Base-by-base conservation (phyloP, 371 early-diverging fungal genomes). In the Chytridium lagenaria region DNA sequence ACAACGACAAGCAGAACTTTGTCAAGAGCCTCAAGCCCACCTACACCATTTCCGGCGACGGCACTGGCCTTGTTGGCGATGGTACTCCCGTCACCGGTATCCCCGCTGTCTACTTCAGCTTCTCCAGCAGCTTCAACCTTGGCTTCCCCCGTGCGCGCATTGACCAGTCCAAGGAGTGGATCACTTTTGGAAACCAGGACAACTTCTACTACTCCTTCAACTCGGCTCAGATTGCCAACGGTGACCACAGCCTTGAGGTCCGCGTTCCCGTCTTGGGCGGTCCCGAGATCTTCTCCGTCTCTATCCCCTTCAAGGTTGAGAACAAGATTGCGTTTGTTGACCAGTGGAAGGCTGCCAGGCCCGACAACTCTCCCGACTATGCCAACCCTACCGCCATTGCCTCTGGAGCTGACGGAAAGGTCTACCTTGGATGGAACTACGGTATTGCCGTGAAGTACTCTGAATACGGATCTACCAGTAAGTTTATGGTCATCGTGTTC, bases 1-100 rank as follows among this genome's bases (percentile, higher is more conserved):
- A 61, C 61, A 61, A 61, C 61, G 37, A 61, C 31, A 34, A 12
- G 34, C 16, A 61, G 5, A 31, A 61, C 19, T 61, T 12, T 34
- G 7, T 10, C 3, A 61, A 61, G 36, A 61, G 15, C 34, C 61
- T 61, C 23, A 28, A 23, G 3, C 61, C 61, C 34, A 61, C 61
- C 26, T 55, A 55, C 57, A 55, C 57, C 16, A 26, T 55, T 5
- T 16, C 10, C 57, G 7, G 10, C 31, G 15, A 10, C 36, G 3
- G 10, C 30, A 37, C 37, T 26, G 34, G 10, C 30, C 23, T 52
- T 52, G n/a, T n/a, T n/a, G n/a, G n/a, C n/a, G n/a, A n/a, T n/a
- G 55, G 23, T 5, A 52, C 55, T 23, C 12, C 55, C 12, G 5
- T 52, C 55, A 52, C 55, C n/a, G 61, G 61, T 10, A 61, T 61